Evolutionary conservation across 2,329 filamentous ascomycete species (phyloP).

Genomic region (Cladorrhinum sp.): DNA sequence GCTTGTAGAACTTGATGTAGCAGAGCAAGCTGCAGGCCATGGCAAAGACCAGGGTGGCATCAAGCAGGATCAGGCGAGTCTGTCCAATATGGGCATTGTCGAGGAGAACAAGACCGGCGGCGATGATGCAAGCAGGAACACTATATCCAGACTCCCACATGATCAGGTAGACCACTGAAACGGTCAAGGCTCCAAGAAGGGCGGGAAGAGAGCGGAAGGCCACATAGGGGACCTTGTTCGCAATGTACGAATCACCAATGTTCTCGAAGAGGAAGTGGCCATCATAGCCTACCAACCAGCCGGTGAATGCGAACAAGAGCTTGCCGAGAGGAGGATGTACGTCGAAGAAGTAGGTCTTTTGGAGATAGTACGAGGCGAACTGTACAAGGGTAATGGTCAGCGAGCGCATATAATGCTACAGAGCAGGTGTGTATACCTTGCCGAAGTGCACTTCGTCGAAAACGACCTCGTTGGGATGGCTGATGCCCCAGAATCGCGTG

Average conservation of each 20-base stretch:
- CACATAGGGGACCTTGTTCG: slow-evolving; percentile 95
- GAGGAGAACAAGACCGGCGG: slow-evolving; percentile 81
- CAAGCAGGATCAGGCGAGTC: slow-evolving; percentile 89
- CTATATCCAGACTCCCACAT: slow-evolving; percentile 99
- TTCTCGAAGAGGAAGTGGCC: slow-evolving; percentile 98
- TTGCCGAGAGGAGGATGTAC: slow-evolving; percentile 98
- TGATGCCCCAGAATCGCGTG: slow-evolving; percentile 95
- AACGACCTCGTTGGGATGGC: slow-evolving; percentile 91
- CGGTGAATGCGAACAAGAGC: slow-evolving; percentile 93
- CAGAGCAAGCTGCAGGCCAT: slow-evolving; percentile 93
- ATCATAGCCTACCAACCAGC: slow-evolving; percentile 96
- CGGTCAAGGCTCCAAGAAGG: slow-evolving; percentile 84
- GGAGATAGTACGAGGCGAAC: slow-evolving; percentile 80
- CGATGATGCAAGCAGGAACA: slow-evolving; percentile 84
- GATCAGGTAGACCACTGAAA: slow-evolving; percentile 91
- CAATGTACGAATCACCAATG: slow-evolving; percentile 96
- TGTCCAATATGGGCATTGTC: slow-evolving; percentile 98
- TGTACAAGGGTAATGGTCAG: slow-evolving; percentile 33
- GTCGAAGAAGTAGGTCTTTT: slow-evolving; percentile 99
- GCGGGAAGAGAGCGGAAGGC: slow-evolving; percentile 93
- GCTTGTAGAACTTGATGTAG: slow-evolving; percentile 98
- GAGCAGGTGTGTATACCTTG: slow-evolving; percentile 65
- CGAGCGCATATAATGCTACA: not conserved
- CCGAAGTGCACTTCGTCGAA: slow-evolving; percentile 99
- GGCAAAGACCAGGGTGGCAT: slow-evolving; percentile 89